Evolutionary conservation across 1,284 basidiomycete genomes (phyloP).

Genomic region (Meripilus lineatus): DNA sequence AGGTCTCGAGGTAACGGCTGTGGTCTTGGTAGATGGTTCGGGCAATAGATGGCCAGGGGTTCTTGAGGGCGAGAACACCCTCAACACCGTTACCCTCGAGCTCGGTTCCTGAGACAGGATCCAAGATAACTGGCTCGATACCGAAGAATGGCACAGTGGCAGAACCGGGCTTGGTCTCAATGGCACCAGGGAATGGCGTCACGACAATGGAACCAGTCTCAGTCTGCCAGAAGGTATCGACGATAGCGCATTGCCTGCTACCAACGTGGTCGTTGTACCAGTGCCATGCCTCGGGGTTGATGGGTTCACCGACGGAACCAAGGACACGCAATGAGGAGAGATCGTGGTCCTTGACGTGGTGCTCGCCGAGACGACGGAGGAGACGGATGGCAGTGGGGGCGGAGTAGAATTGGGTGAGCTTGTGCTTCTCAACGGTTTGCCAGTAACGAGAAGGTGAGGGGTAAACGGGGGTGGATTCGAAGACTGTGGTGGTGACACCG

Average conservation of each 20-base stretch:
- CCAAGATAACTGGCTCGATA: conserved; percentile 85
- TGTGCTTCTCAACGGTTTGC: conserved; percentile 92
- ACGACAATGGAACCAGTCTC: conserved; percentile 96
- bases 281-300: conserved; percentile 99
- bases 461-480: conserved; percentile 97
- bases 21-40: conserved; percentile 93
- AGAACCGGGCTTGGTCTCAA: conserved; percentile 93
- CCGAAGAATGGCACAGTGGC: conserved; percentile 99
- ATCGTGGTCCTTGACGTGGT: conserved; percentile 85
- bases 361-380: conserved; percentile 82
- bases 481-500: conserved; percentile 90
- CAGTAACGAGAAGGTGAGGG: conserved; percentile 96
- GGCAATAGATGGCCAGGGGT: conserved; percentile 96
- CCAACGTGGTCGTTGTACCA: conserved; percentile 98
- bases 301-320: conserved; percentile 95
- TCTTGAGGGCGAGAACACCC: conserved; percentile 85
- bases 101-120: conserved; percentile 74
- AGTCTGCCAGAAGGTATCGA: conserved; percentile 98
- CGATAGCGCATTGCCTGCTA: conserved; percentile 85
- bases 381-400: conserved; percentile 93
- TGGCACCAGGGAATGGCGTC: conserved; percentile 93
- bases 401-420: conserved; percentile 93
- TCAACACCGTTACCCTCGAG: conserved; percentile 83
- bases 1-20: conserved; percentile 78
- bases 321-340: conserved; percentile 76